Evolutionary conservation across 345 rosid genomes (phyloP), one percentile per base, ranked within the genome.

Genomic region (Linum trigynum): DNA sequence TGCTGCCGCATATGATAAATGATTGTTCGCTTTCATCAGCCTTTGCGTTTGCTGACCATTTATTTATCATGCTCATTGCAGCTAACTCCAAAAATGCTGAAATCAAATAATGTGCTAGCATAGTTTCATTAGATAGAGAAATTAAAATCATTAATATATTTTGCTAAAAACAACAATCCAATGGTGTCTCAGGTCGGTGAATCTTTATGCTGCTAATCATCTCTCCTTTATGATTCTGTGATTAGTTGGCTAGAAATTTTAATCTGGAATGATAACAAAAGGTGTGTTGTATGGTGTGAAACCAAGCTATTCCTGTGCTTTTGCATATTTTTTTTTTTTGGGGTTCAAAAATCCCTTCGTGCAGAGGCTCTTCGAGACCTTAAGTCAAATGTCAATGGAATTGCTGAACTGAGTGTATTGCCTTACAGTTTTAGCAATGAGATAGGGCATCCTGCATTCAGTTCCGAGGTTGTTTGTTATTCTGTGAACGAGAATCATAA

Each of bases 301-400:
- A 62, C 63, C 58, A 17, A 64, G 11, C 53, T 62, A 45, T 39
- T 68, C 64, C 48, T 63, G 16, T 77, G 65, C 55, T 38, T 61
- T 32, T 80, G 76, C 92, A 90, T 23, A 0, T 23, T 23, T 23
- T 92, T 86, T 86, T 68, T 94, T 94, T 74, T 97, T n/a, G n/a
- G n/a, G 99, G 61, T 94, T 90, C 71, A 88, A 81, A 77, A 84
- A 84, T 71, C 79, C 83, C 32, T 79, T 84, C 72, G 89, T 94
- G 65, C 94, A 90, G 75, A 82, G 97, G 79, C 72, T 90, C 89
- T 94, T 65, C 77, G 96, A 75, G 96, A 94, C 79, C 77, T 86
- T 69, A 87, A 84, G 76, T 80, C 88, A 61, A 77, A 81, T 63
- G 72, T 83, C 69, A 75, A 82, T 61, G 89, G 32, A 23, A 23